Percentiles rank a stretch among this genome's conserved stretches.
These are phyloP conservation scores for Blastosporella zonata DNA, from an alignment of 1,284 basidiomycete species.

Conservation along the genomic window DNA sequence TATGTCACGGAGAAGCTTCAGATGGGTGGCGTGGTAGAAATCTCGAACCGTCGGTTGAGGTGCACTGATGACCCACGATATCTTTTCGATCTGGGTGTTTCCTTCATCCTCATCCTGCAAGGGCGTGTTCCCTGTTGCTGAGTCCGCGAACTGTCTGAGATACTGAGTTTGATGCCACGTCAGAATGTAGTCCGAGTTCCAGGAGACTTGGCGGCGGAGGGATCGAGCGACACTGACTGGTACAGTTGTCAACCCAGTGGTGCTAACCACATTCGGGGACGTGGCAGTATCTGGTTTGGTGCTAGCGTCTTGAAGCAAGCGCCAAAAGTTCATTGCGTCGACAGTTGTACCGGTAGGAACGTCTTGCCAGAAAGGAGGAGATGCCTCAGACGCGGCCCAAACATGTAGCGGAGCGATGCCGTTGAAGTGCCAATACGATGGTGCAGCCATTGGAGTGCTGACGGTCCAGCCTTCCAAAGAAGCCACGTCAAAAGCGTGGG, in stretches of 20 bases:
- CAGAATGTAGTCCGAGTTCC: slow-evolving; percentile 57
- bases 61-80: slow-evolving; percentile 55
- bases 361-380: slow-evolving; percentile 54
- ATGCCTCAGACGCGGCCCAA: slow-evolving; percentile 50
- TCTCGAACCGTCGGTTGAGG: slow-evolving; percentile 47
- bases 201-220: slow-evolving; percentile 53
- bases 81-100: slow-evolving; percentile 37
- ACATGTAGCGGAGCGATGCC: slow-evolving; percentile 49
- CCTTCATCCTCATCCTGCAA: slow-evolving; percentile 44
- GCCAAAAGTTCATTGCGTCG: slow-evolving; percentile 54
- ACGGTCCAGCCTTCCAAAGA: slow-evolving; percentile 42
- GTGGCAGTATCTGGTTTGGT: slow-evolving; percentile 23
- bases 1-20: slow-evolving; percentile 40
- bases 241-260: slow-evolving; percentile 24
- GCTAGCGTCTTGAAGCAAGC: slow-evolving; percentile 47
- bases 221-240: slow-evolving; percentile 36
- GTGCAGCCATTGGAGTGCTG: slow-evolving; percentile 42
- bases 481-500: slow-evolving; percentile 44
- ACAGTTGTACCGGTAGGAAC: slow-evolving; percentile 34
- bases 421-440: slow-evolving; percentile 62
- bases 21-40: slow-evolving; percentile 41
- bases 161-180: slow-evolving; percentile 69
- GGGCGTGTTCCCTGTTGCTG: slow-evolving; percentile 43
- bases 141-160: slow-evolving; percentile 49
- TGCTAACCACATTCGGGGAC: slow-evolving; percentile 17